A percentile compares a stretch with the other conserved stretches of the same genome.
These are phyloP conservation scores for Colletotrichum gigasporum DNA, from an alignment of 2,329 filamentous ascomycete genomes.

Conservation along the genomic window DNA sequence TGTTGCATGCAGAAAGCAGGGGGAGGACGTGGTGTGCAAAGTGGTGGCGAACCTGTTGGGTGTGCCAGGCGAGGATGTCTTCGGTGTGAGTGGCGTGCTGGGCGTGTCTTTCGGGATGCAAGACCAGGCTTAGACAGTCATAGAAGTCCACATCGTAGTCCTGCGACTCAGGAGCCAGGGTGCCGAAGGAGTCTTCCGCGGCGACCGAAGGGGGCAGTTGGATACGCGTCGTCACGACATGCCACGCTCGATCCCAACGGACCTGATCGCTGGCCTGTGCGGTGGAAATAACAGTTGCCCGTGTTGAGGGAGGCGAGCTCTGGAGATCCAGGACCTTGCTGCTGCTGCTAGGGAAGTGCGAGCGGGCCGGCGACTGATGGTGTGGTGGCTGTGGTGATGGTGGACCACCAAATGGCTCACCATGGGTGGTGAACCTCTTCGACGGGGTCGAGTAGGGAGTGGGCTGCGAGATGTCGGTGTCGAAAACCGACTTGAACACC, in stretches of 20 bases:
- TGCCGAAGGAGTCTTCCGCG: conserved; percentile 63
- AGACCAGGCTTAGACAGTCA: conserved; percentile 61
- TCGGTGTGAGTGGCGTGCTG: conserved; percentile 63
- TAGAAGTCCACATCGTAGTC: conserved; percentile 56
- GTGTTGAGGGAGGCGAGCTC: conserved; percentile 33
- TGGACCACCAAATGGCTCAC: conserved; percentile 57
- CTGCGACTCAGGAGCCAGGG: conserved; percentile 53
- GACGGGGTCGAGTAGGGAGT: conserved; percentile 54
- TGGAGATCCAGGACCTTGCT: conserved; percentile 8
- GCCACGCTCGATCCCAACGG: conserved; percentile 70
- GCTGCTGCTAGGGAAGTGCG: conserved; percentile 6
- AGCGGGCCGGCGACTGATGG: conserved; percentile 32
- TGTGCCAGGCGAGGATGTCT: conserved; percentile 68
- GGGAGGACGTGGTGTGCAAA: conserved; percentile 69
- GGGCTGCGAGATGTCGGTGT: conserved; percentile 58
- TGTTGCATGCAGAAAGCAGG: conserved; percentile 58
- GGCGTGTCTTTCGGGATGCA: conserved; percentile 55
- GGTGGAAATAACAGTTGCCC: conserved; percentile 16
- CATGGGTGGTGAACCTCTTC: conserved; percentile 49
- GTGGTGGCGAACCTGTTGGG: conserved; percentile 67
- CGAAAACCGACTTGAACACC: conserved; percentile 66
- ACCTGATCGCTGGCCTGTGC: conserved; percentile 58
- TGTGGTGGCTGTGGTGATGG: conserved; percentile 17
- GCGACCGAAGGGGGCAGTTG: conserved; percentile 65
- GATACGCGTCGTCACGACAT: conserved; percentile 66